Base-by-base conservation (phyloP, 768 basidiomycete genomes). In the Pleurotus pulmonarius region DNA sequence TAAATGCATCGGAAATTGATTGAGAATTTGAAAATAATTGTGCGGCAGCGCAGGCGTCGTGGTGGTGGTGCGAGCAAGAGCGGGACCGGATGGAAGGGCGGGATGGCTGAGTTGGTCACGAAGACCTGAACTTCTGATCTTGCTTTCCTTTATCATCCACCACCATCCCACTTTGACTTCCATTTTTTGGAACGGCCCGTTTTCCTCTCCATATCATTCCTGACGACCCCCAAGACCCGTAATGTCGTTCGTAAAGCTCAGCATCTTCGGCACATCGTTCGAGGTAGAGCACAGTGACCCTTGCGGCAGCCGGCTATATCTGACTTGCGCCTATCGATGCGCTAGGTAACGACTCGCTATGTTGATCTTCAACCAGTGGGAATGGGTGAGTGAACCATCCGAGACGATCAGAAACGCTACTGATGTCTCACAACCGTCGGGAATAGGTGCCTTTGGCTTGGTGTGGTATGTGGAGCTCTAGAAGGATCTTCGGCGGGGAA, bases 361-460 rank as follows among this genome's bases (percentile, higher is more conserved):
- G 90, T 97, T 70, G 97, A 99, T 77, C 87, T 99, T 9, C 96
- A 98, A 67, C 96, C 96, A 25, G 96, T 98, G 45, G 97, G 96
- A 70, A 98, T 98, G 96, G 96, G 96, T 92, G 59, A 72, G 88
- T 61, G 46, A 43, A 46, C 38, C 43, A 55, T 46, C 24, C 46
- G 44, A 43, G 25, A 34, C 44, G 46, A 18, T 47, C 58, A 41
- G 2, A 12, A 18, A 6, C 44, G 13, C 25, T 38, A 20, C 24
- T 18, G 34, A 38, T 43, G 22, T 46, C 37, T 54, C 46, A 61
- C 57, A 56, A 59, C 61, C 29, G 46, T 58, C 39, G 41, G 55
- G 20, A 45, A 24, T 53, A 92, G 93, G 93, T 61, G 97, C 97
- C 39, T 98, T 99, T 67, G 97, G 97, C 58, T 91, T 99, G 56